phyloP scores from a whole-genome alignment of 139 green algal species.

The Picochlorum sp. region DNA sequence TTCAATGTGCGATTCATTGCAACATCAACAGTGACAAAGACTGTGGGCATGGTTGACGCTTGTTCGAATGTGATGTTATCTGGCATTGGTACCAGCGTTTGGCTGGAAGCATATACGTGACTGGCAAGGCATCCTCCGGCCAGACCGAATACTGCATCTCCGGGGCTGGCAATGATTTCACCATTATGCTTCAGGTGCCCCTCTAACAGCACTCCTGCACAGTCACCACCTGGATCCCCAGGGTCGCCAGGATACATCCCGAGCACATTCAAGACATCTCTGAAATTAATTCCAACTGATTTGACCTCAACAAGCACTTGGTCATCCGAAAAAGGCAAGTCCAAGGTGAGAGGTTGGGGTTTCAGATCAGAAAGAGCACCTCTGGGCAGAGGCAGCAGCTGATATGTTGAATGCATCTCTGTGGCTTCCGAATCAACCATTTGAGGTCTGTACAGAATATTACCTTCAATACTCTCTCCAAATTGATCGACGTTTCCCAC shows the following conservation, averaged over 20 bases:
- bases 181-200: slow-evolving; percentile 3
- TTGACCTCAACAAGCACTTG: slow-evolving; percentile 34
- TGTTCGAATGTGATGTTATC: slow-evolving; percentile 47
- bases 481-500: slow-evolving; percentile 5
- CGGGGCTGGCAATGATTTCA: slow-evolving; percentile 23
- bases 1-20: slow-evolving; percentile 30
- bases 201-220: slow-evolving; percentile 38
- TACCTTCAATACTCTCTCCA: not conserved
- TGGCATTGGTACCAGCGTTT: slow-evolving; percentile 60
- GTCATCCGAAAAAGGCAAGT: not conserved
- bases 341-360: slow-evolving; percentile 21
- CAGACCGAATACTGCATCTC: slow-evolving; percentile 69
- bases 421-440: slow-evolving; percentile 10
- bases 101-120: slow-evolving; percentile 46
- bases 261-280: slow-evolving; percentile 59
- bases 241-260: slow-evolving; percentile 57
- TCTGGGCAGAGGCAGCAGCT: slow-evolving; percentile 32
- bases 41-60: slow-evolving; percentile 62
- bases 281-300: slow-evolving; percentile 53
- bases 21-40: slow-evolving; percentile 63
- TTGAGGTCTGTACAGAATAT: not conserved
- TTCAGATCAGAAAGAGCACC: slow-evolving; percentile 49
- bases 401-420: slow-evolving; percentile 17
- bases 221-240: slow-evolving; percentile 46
- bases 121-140: slow-evolving; percentile 60